phyloP scores from a whole-genome alignment of 2,329 filamentous ascomycete species.

The Xylariales sp. region DNA sequence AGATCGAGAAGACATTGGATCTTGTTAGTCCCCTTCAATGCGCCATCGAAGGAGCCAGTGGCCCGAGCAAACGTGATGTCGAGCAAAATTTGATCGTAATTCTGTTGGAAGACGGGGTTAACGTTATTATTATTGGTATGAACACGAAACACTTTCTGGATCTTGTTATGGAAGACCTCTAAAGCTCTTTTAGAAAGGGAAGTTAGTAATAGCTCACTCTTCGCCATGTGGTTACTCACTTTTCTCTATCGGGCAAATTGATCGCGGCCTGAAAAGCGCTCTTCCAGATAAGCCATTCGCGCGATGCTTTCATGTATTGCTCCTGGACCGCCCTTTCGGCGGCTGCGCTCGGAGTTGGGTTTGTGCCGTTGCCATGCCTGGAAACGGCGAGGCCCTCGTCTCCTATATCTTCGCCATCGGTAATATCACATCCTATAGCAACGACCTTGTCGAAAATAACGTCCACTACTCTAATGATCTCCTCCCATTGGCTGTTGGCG shows the following conservation, averaged over 20 bases:
- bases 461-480: conserved; percentile 37
- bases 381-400: not conserved
- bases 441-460: conserved; percentile 42
- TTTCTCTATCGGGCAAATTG: conserved; percentile 3
- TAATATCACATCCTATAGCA: conserved; percentile 28
- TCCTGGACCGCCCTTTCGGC: not conserved
- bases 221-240: conserved; percentile 14
- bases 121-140: not conserved
- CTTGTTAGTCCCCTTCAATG: conserved; percentile 6
- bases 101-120: conserved; percentile 14
- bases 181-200: conserved; percentile 6
- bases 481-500: conserved; percentile 36
- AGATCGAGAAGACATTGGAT: conserved; percentile 52
- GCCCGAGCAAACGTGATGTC: conserved; percentile 20
- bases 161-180: conserved; percentile 7
- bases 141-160: conserved; percentile 13
- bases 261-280: not conserved
- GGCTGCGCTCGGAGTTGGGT: not conserved
- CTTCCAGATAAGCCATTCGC: conserved; percentile 19
- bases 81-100: conserved; percentile 24
- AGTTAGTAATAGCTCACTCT: conserved; percentile 7
- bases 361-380: not conserved
- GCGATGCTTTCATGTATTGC: conserved; percentile 14
- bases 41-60: not conserved
- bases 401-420: not conserved